Conservation (phyloP, 2,329 filamentous ascomycete species). For the Chalaropsis thielavioides region DNA sequence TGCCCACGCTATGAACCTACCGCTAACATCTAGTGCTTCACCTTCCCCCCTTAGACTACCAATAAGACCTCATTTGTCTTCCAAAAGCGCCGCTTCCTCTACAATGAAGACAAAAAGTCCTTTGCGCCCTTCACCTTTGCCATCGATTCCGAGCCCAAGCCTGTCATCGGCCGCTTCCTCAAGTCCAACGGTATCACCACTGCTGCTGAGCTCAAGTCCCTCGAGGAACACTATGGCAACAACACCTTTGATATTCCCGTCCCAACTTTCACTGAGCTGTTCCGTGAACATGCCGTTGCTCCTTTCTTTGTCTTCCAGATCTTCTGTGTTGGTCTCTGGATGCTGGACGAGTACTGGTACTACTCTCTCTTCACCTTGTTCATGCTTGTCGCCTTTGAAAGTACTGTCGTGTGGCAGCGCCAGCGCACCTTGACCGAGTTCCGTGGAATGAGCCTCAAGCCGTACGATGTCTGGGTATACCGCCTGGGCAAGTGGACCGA, state of each 20-base stretch:
- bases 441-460: slow-evolving; percentile 98
- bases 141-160: slow-evolving; percentile 76
- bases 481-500: slow-evolving; percentile 78
- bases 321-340: slow-evolving; percentile 96
- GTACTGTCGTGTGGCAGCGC: slow-evolving; percentile 96
- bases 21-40: slow-evolving; percentile 4
- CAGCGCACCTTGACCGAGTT: slow-evolving; percentile 94
- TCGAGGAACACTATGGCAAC: slow-evolving; percentile 85
- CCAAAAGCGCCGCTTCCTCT: slow-evolving; percentile 94
- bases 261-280: slow-evolving; percentile 86
- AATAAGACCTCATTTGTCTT: slow-evolving; percentile 83
- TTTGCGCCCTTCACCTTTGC: slow-evolving; percentile 73
- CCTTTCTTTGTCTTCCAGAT: slow-evolving; percentile 99
- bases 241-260: slow-evolving; percentile 98
- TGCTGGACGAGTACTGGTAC: slow-evolving; percentile 99
- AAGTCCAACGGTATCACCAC: slow-evolving; percentile 59
- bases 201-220: slow-evolving; percentile 58
- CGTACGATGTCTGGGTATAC: slow-evolving; percentile 86
- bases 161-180: slow-evolving; percentile 64
- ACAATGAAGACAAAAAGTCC: slow-evolving; percentile 52
- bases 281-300: slow-evolving; percentile 95
- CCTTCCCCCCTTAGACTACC: slow-evolving; percentile 38
- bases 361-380: slow-evolving; percentile 97
- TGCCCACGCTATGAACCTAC: not conserved
- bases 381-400: slow-evolving; percentile 96